Percentiles rank a stretch among this genome's conserved stretches.
Evolutionary conservation across 805 yeast genomes (phyloP).

Genomic region (Teunomyces lycoperdinae): DNA sequence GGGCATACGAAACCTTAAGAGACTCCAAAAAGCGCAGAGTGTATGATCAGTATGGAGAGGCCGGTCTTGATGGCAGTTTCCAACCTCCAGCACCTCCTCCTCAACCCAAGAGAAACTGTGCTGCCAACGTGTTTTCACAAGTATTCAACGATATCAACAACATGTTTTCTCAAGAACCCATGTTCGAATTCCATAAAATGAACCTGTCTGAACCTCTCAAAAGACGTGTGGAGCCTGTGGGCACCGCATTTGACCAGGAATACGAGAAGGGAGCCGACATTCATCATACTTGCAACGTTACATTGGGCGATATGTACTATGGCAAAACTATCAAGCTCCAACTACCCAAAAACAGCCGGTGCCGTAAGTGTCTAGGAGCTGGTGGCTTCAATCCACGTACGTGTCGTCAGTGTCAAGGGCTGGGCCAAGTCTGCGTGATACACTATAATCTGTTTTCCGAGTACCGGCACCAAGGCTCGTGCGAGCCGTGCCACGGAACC

Average conservation of each 20-base stretch:
- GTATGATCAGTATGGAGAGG: slow-evolving; percentile 54
- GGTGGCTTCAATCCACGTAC: slow-evolving; percentile 45
- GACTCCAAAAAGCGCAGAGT: slow-evolving; percentile 43
- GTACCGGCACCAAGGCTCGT: slow-evolving; percentile 33
- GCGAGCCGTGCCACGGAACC: slow-evolving; percentile 34
- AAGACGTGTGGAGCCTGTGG: slow-evolving; percentile 22
- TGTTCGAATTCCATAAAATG: slow-evolving; percentile 6
- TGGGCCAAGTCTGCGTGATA: slow-evolving; percentile 45
- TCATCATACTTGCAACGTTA: slow-evolving; percentile 50
- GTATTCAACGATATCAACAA: slow-evolving; percentile 34
- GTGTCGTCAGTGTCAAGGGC: slow-evolving; percentile 43
- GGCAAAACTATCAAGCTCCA: slow-evolving; percentile 59
- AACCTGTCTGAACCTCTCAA: slow-evolving; percentile 9
- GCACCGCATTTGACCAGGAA: slow-evolving; percentile 6
- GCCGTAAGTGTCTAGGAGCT: slow-evolving; percentile 49
- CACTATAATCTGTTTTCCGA: slow-evolving; percentile 41
- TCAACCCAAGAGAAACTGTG: slow-evolving; percentile 5
- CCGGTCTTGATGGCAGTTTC: slow-evolving; percentile 35
- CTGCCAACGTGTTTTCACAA: slow-evolving; percentile 34
- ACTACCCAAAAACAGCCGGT: slow-evolving; percentile 48
- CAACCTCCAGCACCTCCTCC: slow-evolving; percentile 4
- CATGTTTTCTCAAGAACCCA: slow-evolving; percentile 17
- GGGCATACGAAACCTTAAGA: slow-evolving; percentile 63
- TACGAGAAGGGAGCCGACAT: slow-evolving; percentile 51
- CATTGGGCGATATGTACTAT: slow-evolving; percentile 53